These are phyloP conservation scores for Fabrea salina DNA, from an alignment of 169 alveolate genomes.

Conservation along the genomic window DNA sequence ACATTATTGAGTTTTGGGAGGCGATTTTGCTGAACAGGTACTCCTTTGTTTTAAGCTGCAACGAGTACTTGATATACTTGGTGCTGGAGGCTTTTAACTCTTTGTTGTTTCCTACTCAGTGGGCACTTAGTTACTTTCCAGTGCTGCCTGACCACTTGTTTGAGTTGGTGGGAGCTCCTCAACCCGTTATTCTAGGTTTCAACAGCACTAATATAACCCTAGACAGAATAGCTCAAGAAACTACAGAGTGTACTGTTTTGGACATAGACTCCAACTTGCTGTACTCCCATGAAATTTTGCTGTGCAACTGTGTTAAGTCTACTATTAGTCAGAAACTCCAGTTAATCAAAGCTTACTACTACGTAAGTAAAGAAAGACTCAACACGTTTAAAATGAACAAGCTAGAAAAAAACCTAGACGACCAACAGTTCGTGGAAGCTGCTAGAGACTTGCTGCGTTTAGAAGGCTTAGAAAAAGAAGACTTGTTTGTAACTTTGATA, in stretches of 20 bases:
- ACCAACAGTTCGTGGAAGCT: not conserved
- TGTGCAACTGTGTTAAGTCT: not conserved
- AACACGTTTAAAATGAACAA: not conserved
- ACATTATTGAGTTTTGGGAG: conserved; percentile 12
- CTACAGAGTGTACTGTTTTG: not conserved
- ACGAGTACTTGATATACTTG: not conserved
- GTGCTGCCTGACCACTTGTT: not conserved
- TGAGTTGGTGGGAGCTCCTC: not conserved
- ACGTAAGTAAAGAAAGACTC: not conserved
- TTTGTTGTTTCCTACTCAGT: conserved; percentile 7
- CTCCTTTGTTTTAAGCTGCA: not conserved
- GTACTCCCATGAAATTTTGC: not conserved
- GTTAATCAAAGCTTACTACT: conserved; percentile 2
- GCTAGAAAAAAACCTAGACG: not conserved
- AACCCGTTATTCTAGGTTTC: conserved; percentile 1
- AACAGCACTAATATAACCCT: not conserved
- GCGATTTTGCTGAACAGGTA: conserved; percentile 1
- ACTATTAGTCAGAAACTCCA: not conserved
- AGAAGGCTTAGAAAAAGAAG: not conserved
- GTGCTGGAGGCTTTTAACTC: not conserved
- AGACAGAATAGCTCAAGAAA: not conserved
- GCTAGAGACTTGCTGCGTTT: not conserved
- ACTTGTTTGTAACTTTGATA: not conserved
- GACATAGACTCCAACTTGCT: conserved; percentile 12
- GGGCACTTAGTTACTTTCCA: not conserved